Evolutionary conservation across 1,284 basidiomycete species (phyloP), one percentile per base, ranked within the genome.

Genomic region (Moesziomyces sp.): DNA sequence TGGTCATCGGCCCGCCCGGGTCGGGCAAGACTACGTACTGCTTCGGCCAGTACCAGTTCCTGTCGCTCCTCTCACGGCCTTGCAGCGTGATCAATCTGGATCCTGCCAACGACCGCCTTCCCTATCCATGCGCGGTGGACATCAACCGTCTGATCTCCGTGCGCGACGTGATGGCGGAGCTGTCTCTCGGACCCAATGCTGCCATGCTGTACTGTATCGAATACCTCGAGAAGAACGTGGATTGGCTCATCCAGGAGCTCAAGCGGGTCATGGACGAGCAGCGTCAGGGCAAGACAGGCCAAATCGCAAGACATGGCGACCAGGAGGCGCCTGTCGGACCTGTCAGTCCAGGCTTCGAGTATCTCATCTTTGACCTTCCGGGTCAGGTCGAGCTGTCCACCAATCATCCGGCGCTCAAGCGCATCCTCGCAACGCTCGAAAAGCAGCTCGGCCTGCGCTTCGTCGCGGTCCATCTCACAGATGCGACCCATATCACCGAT

Each of bases 311-410:
- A n/a, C 49, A 51, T 8, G 57, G 49, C 3, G 60, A 73, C 18
- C 28, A 50, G n/a, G 56, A 59, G 35, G 51, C 63, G 16, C 26
- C 60, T 13, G 44, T 73, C 4, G 70, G 70, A 14, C 59, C 63
- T 5, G 68, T 72, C 23, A 58, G 63, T 13, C 45, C 63, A 88
- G 80, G 68, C 79, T 89, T 49, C 30, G 76, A 77, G 35, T 98
- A 97, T 85, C 89, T 99, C 48, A 87, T 99, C 43, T 97, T 99
- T 84, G 97, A 99, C 85, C 89, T 97, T 6, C 96, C 97, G 0
- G 97, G 97, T 0, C 97, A 99, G 85, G 96, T 99, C 49, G 97
- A 99, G 85, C 87, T 99, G 46, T 94, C 92, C 85, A 99, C 97
- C 55, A 97, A 96, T 83, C 97, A 99, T 54, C 70, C 77, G 9